Evolutionary conservation across 495 filamentous ascomycete genomes (phyloP), one percentile per base, ranked within the genome.

Genomic region (Neurospora cerealis): DNA sequence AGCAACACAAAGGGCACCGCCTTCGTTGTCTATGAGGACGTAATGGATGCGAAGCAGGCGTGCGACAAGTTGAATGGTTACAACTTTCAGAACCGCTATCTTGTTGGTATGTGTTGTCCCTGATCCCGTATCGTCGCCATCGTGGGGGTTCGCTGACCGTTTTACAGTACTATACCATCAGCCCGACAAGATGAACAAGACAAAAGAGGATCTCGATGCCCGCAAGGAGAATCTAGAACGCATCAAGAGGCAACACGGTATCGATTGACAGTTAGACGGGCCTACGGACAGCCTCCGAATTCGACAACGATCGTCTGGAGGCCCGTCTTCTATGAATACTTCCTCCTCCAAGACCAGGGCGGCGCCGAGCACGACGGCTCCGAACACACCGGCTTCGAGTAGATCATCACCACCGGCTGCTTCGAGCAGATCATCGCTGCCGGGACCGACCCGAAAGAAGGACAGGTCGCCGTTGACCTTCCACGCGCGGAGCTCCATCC

Each of bases 51-150:
- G 75, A 99, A 99, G 85, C 89, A 92, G 83, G 96, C 96, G 78
- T 97, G 96, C 87, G 96, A 99, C 88, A 98, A 98, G 87, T 87
- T 99, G 80, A 98, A 99, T 85, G 96, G 96, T 80, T 99, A 96
- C 89, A 99, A 99, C 85, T 99, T 99, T 83, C 96, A 98, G 85
- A 97, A 95, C 87, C 93, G 96, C 81, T 99, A 99, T 85, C 93
- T 99, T 78, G 96, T 99, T 80, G 95, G 95, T 97, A 91, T 66
- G 93, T 88, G 70, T 36, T 15, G 48, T 38, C 32, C 21, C 8
- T 42, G 13, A 19, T 17, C 38, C 7, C 34, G 10, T 28, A 37
- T 36, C 32, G 34, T 36, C 70, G 70, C 15, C 38, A 40, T 42
- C 0, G 28, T 70, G 40, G 17, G 39, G 66, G 44, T 73, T 42